Evolutionary conservation across 495 filamentous ascomycete genomes (phyloP).

Genomic region (Aspergillus taichungensis): DNA sequence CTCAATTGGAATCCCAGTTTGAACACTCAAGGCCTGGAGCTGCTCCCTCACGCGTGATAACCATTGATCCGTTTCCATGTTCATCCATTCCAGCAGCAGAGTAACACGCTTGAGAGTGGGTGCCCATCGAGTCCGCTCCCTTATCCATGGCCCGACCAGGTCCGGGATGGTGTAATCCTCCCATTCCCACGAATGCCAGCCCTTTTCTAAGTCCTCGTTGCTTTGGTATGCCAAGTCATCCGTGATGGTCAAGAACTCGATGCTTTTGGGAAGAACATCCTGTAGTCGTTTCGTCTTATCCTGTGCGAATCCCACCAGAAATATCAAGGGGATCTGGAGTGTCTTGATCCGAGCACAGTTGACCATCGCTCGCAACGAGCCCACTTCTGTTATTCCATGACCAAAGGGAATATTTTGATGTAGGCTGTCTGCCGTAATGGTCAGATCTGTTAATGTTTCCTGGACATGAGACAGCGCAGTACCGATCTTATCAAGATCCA

Average conservation of each 20-base stretch:
- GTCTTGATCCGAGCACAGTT: slow-evolving; percentile 3
- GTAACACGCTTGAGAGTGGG: slow-evolving; percentile 7
- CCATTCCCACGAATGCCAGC: slow-evolving; percentile 7
- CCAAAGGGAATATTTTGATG: no score
- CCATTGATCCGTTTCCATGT: neutral
- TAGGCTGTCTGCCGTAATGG: no score
- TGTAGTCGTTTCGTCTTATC: slow-evolving; percentile 8
- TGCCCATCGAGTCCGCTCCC: slow-evolving; percentile 7
- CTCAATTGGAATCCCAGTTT: slow-evolving; percentile 1
- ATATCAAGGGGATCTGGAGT: slow-evolving; percentile 10
- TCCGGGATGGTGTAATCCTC: slow-evolving; percentile 1
- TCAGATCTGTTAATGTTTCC: no score
- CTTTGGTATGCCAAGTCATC: slow-evolving; percentile 7
- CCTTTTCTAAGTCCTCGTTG: no score
- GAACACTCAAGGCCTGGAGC: slow-evolving; percentile 1
- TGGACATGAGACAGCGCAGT: no score
- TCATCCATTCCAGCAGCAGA: slow-evolving; percentile 1
- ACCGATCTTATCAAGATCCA: no score
- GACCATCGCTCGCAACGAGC: slow-evolving; percentile 9
- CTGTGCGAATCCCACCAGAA: slow-evolving; percentile 8
- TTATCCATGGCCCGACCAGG: slow-evolving; percentile 8
- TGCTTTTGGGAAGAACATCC: slow-evolving; percentile 7
- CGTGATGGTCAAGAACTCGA: slow-evolving; percentile 9
- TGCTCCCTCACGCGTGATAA: neutral
- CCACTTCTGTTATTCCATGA: no score